phyloP scores from a whole-genome alignment of 805 yeast genomes.

The Wickerhamomyces strasburgensis region DNA sequence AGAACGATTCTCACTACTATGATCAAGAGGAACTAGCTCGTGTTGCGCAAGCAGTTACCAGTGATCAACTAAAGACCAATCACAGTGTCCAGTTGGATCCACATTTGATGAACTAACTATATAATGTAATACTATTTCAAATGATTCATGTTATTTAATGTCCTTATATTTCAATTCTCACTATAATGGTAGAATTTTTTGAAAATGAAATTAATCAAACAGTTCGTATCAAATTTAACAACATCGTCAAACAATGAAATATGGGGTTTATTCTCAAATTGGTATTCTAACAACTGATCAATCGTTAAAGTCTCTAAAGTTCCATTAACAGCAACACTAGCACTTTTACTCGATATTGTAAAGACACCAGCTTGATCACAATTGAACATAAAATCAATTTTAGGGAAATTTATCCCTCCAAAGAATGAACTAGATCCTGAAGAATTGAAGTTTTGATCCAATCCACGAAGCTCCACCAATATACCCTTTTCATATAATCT shows the following conservation, averaged over 20 bases:
- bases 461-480: conserved; percentile 54
- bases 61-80: conserved; percentile 5
- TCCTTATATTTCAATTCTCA: conserved; percentile 13
- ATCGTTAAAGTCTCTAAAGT: conserved; percentile 51
- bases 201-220: conserved; percentile 64
- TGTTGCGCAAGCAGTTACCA: conserved; percentile 26
- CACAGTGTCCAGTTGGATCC: conserved; percentile 15
- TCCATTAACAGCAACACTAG: conserved; percentile 60
- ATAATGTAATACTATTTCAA: not conserved
- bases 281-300: conserved; percentile 67
- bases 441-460: conserved; percentile 33
- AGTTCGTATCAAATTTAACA: conserved; percentile 65
- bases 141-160: too few species aligned
- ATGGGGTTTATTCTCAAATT: conserved; percentile 57
- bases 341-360: conserved; percentile 69
- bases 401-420: conserved; percentile 51
- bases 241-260: conserved; percentile 60
- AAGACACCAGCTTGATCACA: conserved; percentile 72
- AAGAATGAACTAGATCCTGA: conserved; percentile 30
- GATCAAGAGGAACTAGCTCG: conserved; percentile 22
- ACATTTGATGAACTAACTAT: conserved; percentile 6
- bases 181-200: conserved; percentile 60
- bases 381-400: conserved; percentile 67
- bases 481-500: conserved; percentile 71
- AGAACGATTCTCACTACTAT: conserved; percentile 6